Evolutionary conservation across 306 rosid genomes (phyloP).

Genomic region (Pterocarpus santalinus): DNA sequence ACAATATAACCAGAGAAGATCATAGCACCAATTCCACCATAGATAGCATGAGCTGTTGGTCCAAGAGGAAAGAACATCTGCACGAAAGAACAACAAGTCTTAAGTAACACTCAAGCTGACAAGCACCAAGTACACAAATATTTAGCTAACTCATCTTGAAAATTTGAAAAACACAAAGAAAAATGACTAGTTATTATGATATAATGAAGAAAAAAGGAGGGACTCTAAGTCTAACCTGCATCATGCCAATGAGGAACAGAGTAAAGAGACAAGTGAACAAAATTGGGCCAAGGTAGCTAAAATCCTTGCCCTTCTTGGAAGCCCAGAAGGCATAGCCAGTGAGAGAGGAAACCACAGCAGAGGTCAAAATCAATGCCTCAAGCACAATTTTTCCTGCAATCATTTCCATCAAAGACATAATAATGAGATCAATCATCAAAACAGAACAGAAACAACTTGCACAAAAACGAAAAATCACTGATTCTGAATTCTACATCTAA

Average conservation of each 20-base stretch:
- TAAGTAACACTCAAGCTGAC: slow-evolving; percentile 35
- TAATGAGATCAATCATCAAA: neutral
- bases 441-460: neutral
- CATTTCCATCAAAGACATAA: slow-evolving; percentile 3
- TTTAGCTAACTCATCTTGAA: neutral
- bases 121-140: neutral
- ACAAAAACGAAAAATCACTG: neutral
- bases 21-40: slow-evolving; percentile 81
- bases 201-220: neutral
- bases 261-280: slow-evolving; percentile 79
- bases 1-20: slow-evolving; percentile 86
- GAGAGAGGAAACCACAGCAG: slow-evolving; percentile 83
- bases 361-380: slow-evolving; percentile 91
- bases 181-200: neutral
- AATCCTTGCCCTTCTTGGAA: slow-evolving; percentile 97
- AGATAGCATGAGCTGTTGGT: slow-evolving; percentile 70
- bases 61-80: slow-evolving; percentile 96
- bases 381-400: slow-evolving; percentile 89
- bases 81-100: slow-evolving; percentile 29
- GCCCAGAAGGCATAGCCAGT: slow-evolving; percentile 98
- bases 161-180: neutral
- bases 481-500: neutral
- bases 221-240: slow-evolving; percentile 67
- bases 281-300: slow-evolving; percentile 95
- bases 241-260: slow-evolving; percentile 74